Evolutionary conservation across 108 stramenopile species (phyloP), one percentile per base, ranked within the genome.

Genomic region (Thalassiosira profunda): DNA sequence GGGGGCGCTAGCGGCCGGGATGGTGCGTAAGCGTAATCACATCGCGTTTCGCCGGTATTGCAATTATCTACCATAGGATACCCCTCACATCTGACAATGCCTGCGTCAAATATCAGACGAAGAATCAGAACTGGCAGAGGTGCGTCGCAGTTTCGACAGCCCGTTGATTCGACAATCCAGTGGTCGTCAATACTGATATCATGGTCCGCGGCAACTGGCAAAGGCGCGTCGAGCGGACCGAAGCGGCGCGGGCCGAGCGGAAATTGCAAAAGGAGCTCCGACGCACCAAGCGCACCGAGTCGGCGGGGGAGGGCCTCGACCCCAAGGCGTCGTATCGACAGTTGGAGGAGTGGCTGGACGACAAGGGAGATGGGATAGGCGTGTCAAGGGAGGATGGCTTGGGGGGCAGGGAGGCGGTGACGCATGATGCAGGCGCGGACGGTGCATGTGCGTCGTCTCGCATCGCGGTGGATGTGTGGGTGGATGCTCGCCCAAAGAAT

Each of bases 141-240:
- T n/a, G n/a, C n/a, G n/a, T n/a, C n/a, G n/a, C n/a, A n/a, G n/a
- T n/a, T n/a, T n/a, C n/a, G n/a, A n/a, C n/a, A n/a, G n/a, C n/a
- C n/a, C n/a, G n/a, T n/a, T n/a, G n/a, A n/a, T n/a, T n/a, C n/a
- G n/a, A n/a, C n/a, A n/a, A n/a, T n/a, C n/a, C n/a, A n/a, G n/a
- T n/a, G n/a, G n/a, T n/a, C n/a, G n/a, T n/a, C n/a, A n/a, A n/a
- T n/a, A n/a, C n/a, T n/a, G 45, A 38, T 54, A 63, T n/a, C 14
- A 83, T 84, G 83, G 74, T 67, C 11, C 61, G 79, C 41, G 79
- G 82, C 31, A 86, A 86, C 45, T 86, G 82, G 79, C 81, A 86
- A 69, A 40, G 49, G 12, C 81, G 85, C 0, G 75, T 83, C 20
- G 85, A 86, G 31, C 49, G 56, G 45, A 67, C 79, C 11, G 85